Base-by-base conservation (phyloP, 495 filamentous ascomycete genomes). In the Lophiostoma macrostomum region DNA sequence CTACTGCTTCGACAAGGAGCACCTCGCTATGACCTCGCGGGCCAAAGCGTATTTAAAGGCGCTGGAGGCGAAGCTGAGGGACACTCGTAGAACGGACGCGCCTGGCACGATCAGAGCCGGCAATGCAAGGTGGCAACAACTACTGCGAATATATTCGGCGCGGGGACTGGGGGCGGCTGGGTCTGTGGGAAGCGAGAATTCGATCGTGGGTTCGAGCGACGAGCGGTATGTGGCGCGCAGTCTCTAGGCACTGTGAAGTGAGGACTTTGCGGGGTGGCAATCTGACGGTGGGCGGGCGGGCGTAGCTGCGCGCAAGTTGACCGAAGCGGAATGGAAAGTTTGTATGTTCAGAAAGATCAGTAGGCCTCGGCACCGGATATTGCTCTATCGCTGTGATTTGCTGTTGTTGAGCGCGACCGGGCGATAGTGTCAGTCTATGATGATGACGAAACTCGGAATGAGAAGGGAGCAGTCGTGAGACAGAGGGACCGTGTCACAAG, bases 21-120 rank as follows among this genome's bases (percentile, higher is more conserved):
- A 82, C 90, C 88, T 91, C 86, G 84, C 86, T 82, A 83, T 89
- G 79, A 83, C 73, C 86, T 82, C 82, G 80, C 69, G 85, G 85
- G 79, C 73, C 80, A 89, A 88, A 84, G 89, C 88, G 63, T 90
- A 63, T 90, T 86, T 89, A 87, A 84, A 85, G 80, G 82, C 47
- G 59, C 60, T 47, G 56, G 32, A 48, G 54, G 46, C 60, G 64
- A 70, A 69, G 66, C 62, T 57, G 19, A 51, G 60, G 51, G 55
- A 53, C 42, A 50, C 57, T 62, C 60, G 53, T 41, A 49, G 46
- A 37, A 41, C n/a, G n/a, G n/a, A 19, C n/a, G 43, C 27, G 36
- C 55, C 40, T 43, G 53, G 23, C 43, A 38, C 48, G 16, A 39
- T 25, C 31, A 41, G 19, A 27, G 48, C 48, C 41, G 49, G 31